Conservation (phyloP, 768 basidiomycete species). For the Lentinus brumalis region DNA sequence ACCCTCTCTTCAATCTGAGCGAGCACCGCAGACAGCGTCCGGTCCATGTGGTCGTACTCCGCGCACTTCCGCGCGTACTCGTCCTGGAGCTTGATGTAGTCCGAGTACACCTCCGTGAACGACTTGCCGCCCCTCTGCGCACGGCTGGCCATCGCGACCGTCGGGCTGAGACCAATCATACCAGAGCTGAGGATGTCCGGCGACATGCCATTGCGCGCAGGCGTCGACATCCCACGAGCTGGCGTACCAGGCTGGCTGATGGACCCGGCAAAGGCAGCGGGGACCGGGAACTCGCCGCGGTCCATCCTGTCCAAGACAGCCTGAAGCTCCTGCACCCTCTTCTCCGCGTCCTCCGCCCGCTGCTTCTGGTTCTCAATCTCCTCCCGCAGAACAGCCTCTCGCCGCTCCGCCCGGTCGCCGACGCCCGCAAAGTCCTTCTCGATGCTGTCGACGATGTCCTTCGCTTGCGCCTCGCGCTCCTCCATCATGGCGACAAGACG, state of each 20-base stretch:
- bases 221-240: constrained; percentile 43
- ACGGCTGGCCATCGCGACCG: constrained; percentile 82
- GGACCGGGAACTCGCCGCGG: constrained; percentile 68
- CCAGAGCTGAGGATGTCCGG: constrained; percentile 51
- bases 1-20: constrained; percentile 92
- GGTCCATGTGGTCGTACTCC: constrained; percentile 85
- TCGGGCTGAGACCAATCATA: constrained; percentile 78
- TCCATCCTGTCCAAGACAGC: constrained; percentile 71
- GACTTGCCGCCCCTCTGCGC: constrained; percentile 84
- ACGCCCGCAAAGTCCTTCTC: constrained; percentile 83
- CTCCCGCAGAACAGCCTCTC: constrained; percentile 66
- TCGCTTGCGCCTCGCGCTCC: constrained; percentile 82
- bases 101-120: constrained; percentile 93
- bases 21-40: constrained; percentile 75
- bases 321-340: constrained; percentile 70
- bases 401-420: constrained; percentile 65
- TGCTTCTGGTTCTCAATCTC: constrained; percentile 73
- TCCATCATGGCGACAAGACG: constrained; percentile 85
- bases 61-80: constrained; percentile 75
- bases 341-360: constrained; percentile 71
- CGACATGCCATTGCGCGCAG: constrained; percentile 38
- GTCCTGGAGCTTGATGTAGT: constrained; percentile 85
- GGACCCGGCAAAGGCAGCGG: constrained; percentile 37
- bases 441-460: constrained; percentile 77
- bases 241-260: constrained; percentile 28